Evolutionary conservation across 345 rosid species (phyloP).

Genomic region (Salix suchowensis): DNA sequence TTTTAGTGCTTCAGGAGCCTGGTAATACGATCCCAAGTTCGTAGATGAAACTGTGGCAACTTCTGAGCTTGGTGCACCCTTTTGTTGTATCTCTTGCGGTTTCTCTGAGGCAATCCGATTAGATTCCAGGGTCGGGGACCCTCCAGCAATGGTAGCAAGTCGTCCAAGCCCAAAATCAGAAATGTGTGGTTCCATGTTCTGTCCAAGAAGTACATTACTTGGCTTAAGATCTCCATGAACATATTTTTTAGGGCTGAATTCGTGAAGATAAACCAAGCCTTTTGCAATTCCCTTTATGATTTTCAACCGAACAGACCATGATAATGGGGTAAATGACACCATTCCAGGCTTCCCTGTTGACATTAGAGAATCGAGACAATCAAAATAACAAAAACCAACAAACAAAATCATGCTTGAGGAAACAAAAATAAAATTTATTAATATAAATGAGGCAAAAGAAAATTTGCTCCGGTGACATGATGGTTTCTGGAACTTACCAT

Average conservation of each 20-base stretch:
- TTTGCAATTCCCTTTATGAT: conserved; percentile 69
- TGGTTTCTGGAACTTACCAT: conserved; percentile 47
- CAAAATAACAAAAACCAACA: conserved; percentile 1
- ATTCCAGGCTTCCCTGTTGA: conserved; percentile 68
- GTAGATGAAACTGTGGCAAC: conserved; percentile 42
- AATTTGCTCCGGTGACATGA: background rate
- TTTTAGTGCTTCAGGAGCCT: conserved; percentile 85
- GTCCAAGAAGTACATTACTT: conserved; percentile 75
- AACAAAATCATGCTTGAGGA: background rate
- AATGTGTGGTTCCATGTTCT: conserved; percentile 68
- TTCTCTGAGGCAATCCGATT: conserved; percentile 42
- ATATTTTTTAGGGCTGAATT: conserved; percentile 84
- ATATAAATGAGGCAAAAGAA: background rate
- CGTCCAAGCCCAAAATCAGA: conserved; percentile 88
- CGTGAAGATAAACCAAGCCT: conserved; percentile 83
- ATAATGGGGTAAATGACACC: conserved; percentile 51
- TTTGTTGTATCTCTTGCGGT: conserved; percentile 58
- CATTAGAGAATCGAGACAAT: conserved; percentile 3
- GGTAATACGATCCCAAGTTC: conserved; percentile 61
- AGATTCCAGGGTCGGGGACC: conserved; percentile 69
- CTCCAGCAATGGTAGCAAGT: conserved; percentile 90
- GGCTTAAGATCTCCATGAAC: conserved; percentile 95
- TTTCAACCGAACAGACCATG: conserved; percentile 72
- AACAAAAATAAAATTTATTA: background rate
- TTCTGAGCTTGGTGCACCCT: conserved; percentile 51